A percentile compares a stretch with the other conserved stretches of the same genome.
Conservation (phyloP, 208 protist species). For the Leishmania lainsoni region DNA sequence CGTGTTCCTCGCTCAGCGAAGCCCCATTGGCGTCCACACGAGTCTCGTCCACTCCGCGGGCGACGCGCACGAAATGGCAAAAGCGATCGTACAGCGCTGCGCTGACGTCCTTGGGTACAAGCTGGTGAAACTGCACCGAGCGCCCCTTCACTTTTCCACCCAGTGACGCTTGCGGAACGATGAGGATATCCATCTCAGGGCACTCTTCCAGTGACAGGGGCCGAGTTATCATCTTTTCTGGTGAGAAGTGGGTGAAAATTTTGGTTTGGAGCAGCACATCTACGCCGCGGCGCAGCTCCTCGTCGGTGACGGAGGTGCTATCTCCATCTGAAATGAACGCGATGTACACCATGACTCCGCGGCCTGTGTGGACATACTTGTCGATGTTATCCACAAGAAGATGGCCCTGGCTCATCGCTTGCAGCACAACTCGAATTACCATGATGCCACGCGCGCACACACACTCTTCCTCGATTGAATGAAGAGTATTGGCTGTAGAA, state of each 20-base stretch:
- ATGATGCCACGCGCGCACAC: slow-evolving; percentile 28
- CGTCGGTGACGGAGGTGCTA: slow-evolving; percentile 36
- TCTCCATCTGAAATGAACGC: slow-evolving; percentile 54
- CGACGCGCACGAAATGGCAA: slow-evolving; percentile 55
- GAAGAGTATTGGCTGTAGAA: background rate
- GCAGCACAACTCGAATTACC: slow-evolving; percentile 71
- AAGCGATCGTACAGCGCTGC: slow-evolving; percentile 62
- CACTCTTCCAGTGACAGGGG: slow-evolving; percentile 53
- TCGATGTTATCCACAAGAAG: slow-evolving; percentile 80
- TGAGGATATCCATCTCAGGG: slow-evolving; percentile 67
- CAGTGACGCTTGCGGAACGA: slow-evolving; percentile 87
- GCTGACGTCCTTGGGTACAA: slow-evolving; percentile 65
- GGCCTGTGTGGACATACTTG: slow-evolving; percentile 55
- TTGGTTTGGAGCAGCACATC: slow-evolving; percentile 60
- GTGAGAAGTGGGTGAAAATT: slow-evolving; percentile 71
- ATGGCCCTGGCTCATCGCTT: slow-evolving; percentile 69
- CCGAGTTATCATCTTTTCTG: slow-evolving; percentile 49
- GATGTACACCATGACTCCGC: slow-evolving; percentile 79
- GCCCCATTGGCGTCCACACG: slow-evolving; percentile 58
- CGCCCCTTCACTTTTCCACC: slow-evolving; percentile 85
- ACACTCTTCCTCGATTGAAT: background rate
- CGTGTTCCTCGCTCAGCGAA: slow-evolving; percentile 19
- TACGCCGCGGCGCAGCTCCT: slow-evolving; percentile 47
- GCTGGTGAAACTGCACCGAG: slow-evolving; percentile 79
- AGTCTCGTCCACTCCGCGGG: slow-evolving; percentile 48